These are phyloP conservation scores for Populus alba DNA, from an alignment of 345 rosid genomes.

Conservation along the genomic window DNA sequence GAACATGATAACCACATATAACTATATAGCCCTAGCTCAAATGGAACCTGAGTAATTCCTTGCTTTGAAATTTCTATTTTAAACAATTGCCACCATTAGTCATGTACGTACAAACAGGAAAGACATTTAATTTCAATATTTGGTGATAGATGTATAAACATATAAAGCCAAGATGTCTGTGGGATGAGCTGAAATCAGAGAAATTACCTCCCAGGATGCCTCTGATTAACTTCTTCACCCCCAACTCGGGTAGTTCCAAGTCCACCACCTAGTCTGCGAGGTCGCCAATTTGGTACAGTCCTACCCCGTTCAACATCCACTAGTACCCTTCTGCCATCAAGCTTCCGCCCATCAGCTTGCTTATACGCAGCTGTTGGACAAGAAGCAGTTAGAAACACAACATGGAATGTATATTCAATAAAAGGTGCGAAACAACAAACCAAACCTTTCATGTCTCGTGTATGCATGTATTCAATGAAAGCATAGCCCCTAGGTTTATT, in stretches of 20 bases:
- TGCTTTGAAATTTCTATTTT: neutral
- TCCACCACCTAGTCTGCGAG: constrained; percentile 98
- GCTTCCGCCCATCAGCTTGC: constrained; percentile 98
- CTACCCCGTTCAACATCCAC: constrained; percentile 98
- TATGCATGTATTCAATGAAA: constrained; percentile 89
- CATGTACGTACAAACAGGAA: neutral
- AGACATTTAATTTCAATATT: neutral
- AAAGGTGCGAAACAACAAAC: constrained; percentile 3
- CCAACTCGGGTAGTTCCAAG: constrained; percentile 91
- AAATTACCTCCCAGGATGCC: constrained; percentile 41
- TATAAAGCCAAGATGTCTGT: neutral
- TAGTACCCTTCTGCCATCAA: constrained; percentile 97
- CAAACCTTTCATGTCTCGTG: constrained; percentile 95
- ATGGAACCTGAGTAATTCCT: neutral
- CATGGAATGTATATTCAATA: neutral
- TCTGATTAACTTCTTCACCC: constrained; percentile 73
- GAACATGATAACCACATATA: neutral
- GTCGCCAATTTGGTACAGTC: constrained; percentile 99
- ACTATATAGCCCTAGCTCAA: neutral
- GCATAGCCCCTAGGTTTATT: constrained; percentile 95
- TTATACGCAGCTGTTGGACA: constrained; percentile 76
- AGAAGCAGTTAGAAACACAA: constrained; percentile 10
- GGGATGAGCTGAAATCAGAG: neutral
- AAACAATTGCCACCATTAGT: neutral
- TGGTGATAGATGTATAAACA: neutral